phyloP scores from a whole-genome alignment of 495 filamentous ascomycete genomes.

The Trichocladium uniseriatum region DNA sequence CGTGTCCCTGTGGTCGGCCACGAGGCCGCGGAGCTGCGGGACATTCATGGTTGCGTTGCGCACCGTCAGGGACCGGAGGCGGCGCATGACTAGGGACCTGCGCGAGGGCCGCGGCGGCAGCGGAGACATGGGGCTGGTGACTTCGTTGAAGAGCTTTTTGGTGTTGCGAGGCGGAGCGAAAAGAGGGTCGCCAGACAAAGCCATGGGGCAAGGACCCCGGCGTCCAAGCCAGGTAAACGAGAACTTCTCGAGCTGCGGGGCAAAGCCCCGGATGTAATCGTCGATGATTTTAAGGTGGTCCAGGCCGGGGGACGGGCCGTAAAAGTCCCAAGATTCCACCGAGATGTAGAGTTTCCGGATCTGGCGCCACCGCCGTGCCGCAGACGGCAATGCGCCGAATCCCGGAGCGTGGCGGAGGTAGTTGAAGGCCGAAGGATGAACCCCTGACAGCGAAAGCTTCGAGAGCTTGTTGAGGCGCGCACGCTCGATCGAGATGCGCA shows the following conservation, averaged over 20 bases:
- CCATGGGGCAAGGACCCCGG: slow-evolving; percentile 57
- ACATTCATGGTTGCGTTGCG: slow-evolving; percentile 58
- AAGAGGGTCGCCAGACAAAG: slow-evolving; percentile 51
- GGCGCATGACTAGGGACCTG: slow-evolving; percentile 45
- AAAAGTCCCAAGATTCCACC: slow-evolving; percentile 56
- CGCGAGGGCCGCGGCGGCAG: slow-evolving; percentile 36
- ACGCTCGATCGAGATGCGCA: slow-evolving; percentile 67
- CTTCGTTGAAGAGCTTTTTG: slow-evolving; percentile 45
- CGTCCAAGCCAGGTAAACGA: slow-evolving; percentile 62
- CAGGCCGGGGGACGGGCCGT: slow-evolving; percentile 39
- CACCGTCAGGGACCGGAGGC: slow-evolving; percentile 53
- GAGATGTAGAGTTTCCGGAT: slow-evolving; percentile 58
- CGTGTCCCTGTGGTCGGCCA: slow-evolving; percentile 49
- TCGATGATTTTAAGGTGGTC: slow-evolving; percentile 72
- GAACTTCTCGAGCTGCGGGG: slow-evolving; percentile 50
- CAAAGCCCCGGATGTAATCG: slow-evolving; percentile 58
- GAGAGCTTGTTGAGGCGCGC: slow-evolving; percentile 48
- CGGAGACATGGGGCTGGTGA: slow-evolving; percentile 45
- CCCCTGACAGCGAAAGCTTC: slow-evolving; percentile 53
- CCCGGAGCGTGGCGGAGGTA: slow-evolving; percentile 60
- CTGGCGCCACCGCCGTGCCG: slow-evolving; percentile 58
- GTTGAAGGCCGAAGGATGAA: slow-evolving; percentile 59
- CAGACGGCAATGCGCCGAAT: slow-evolving; percentile 56
- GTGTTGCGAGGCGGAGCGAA: slow-evolving; percentile 44
- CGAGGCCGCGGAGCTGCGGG: slow-evolving; percentile 54